Evolutionary conservation across 1,284 basidiomycete genomes (phyloP).

Genomic region (Cutaneotrichosporon daszewskae): DNA sequence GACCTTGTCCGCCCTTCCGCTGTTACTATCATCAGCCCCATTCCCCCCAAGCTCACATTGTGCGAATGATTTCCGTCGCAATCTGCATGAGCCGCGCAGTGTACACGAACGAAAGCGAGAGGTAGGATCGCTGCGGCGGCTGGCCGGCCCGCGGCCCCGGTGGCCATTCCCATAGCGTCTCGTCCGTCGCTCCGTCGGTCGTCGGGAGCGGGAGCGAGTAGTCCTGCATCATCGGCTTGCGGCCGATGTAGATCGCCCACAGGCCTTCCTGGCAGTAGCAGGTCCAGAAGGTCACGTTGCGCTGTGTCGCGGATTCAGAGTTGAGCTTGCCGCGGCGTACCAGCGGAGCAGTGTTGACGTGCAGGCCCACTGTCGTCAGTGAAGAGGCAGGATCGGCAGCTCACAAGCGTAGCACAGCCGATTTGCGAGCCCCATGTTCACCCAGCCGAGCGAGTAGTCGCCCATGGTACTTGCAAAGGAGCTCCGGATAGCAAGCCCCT

Average conservation of each 20-base stretch:
- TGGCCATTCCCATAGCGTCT: slow-evolving; percentile 20
- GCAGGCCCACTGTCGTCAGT: slow-evolving; percentile 21
- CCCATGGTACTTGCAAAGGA: slow-evolving; percentile 55
- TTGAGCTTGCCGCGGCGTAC: slow-evolving; percentile 18
- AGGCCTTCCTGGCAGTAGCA: slow-evolving; percentile 28
- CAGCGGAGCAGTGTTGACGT: slow-evolving; percentile 19
- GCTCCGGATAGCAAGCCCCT: slow-evolving; percentile 56
- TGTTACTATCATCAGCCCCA: slow-evolving; percentile 9
- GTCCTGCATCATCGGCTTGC: slow-evolving; percentile 20
- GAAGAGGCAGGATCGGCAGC: neutral
- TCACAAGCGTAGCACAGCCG: slow-evolving; percentile 23
- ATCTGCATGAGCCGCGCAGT: slow-evolving; percentile 9
- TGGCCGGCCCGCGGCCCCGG: slow-evolving; percentile 1
- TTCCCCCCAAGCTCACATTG: slow-evolving; percentile 9
- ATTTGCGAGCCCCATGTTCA: slow-evolving; percentile 22
- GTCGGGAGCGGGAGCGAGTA: slow-evolving; percentile 20
- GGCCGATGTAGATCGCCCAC: slow-evolving; percentile 31
- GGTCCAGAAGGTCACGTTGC: slow-evolving; percentile 29
- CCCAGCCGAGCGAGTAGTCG: slow-evolving; percentile 29
- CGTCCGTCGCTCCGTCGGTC: slow-evolving; percentile 20
- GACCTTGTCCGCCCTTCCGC: slow-evolving; percentile 4
- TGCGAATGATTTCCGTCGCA: slow-evolving; percentile 5
- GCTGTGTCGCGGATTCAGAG: slow-evolving; percentile 15
- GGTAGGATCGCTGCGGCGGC: slow-evolving; percentile 8
- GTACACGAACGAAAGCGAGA: slow-evolving; percentile 10